Evolutionary conservation across 2,329 filamentous ascomycete species (phyloP), one percentile per base, ranked within the genome.

Genomic region (Sporothrix inflata): DNA sequence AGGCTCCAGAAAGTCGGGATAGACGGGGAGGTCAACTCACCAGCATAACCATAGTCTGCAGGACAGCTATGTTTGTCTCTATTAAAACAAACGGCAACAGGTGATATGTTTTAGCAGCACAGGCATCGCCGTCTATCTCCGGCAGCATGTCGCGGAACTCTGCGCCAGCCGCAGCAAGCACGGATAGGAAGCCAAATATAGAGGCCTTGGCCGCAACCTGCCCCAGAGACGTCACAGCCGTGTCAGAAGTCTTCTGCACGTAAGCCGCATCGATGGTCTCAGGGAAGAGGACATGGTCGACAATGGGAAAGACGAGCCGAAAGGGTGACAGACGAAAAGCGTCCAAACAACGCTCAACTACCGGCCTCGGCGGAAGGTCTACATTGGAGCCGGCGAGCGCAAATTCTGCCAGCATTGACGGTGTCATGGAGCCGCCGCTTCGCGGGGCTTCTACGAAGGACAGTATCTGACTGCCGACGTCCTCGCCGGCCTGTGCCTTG

Each of bases 31-130:
- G 4, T 53, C 1, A 11, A n/a, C 84, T 76, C 77, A 88, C 86
- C 75, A 88, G 72, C 78, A 87, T 85, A 4, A 84, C 76, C 0
- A 83, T 73, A 0, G 84, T 80, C 73, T 88, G 84, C 0, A 87
- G 75, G 2, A 79, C 82, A 0, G 83, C 80, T 2, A 87, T 61
- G 19, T 78, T 85, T 0, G 81, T 74, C n/a, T 84, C 81, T 40
- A 85, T 81, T 1, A 85, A 60, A 1, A 84, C 75, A 14, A 84
- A 81, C 0, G 82, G 77, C 1, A 87, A 69, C 1, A 88, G 72
- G 24, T 78, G 79, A 21, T 84, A 81, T 1, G 83, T 83, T 53
- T 83, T 82, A 6, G 77, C 75, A 1, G 82, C 81, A 66, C 81
- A 84, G 0, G 75, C 75, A 40, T 86, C 49, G 19, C 49, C 49